These are phyloP conservation scores for Hypoxylon sp. DNA, from an alignment of 2,329 filamentous ascomycete genomes.

Conservation along the genomic window DNA sequence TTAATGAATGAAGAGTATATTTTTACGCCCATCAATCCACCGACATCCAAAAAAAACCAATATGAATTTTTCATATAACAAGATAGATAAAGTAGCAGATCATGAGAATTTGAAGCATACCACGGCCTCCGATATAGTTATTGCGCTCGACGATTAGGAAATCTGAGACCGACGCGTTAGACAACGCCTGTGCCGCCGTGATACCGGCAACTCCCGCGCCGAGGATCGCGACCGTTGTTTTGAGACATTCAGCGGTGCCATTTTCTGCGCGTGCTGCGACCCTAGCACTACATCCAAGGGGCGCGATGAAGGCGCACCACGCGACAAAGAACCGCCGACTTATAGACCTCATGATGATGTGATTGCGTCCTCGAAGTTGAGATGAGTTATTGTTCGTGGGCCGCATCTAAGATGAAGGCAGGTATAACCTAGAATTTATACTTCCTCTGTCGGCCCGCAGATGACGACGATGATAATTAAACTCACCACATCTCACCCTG, in stretches of 20 bases:
- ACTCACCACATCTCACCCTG: not conserved
- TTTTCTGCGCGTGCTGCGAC: conserved; percentile 15
- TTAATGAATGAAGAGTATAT: not conserved
- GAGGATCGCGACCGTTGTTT: conserved; percentile 60
- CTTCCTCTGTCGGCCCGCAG: not conserved
- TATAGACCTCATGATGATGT: conserved; percentile 24
- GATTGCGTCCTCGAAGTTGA: not conserved
- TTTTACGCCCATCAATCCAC: too few species aligned
- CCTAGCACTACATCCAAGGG: conserved; percentile 17
- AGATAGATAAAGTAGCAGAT: not conserved
- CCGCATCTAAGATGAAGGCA: not conserved
- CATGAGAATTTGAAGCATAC: conserved; percentile 27
- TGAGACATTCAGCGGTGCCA: conserved; percentile 47
- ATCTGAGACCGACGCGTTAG: conserved; percentile 72
- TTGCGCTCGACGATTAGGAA: conserved; percentile 77
- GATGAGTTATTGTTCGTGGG: not conserved
- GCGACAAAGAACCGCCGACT: conserved; percentile 9
- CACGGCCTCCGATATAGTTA: conserved; percentile 72
- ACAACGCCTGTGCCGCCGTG: conserved; percentile 73
- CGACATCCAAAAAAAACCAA: too few species aligned
- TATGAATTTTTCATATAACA: not conserved
- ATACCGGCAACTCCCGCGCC: conserved; percentile 75
- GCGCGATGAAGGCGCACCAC: conserved; percentile 29
- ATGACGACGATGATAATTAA: conserved; percentile 6
- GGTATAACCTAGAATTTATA: not conserved